Conservation (phyloP, 176 grass and related monocot species). For the Carex pumila region DNA sequence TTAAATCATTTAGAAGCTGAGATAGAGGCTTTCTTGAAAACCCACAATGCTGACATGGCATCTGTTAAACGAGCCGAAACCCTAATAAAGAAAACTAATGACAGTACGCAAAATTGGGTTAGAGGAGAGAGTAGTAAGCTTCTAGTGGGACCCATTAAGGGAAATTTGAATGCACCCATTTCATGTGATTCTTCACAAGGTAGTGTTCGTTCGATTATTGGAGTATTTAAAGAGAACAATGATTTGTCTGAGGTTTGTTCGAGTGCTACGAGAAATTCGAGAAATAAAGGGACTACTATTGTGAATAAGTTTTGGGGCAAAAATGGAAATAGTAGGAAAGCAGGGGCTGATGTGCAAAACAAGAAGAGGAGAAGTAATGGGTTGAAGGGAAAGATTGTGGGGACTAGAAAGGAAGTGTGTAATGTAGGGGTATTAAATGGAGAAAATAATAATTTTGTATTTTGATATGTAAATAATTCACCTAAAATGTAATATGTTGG, state of each 20-base stretch:
- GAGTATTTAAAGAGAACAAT: constrained; percentile 43
- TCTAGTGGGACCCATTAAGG: constrained; percentile 30
- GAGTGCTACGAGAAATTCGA: constrained; percentile 36
- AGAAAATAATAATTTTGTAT: constrained; percentile 25
- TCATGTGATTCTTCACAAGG: constrained; percentile 58
- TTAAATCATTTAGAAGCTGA: constrained; percentile 48
- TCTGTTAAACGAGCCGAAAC: constrained; percentile 34
- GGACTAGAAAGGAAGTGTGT: constrained; percentile 2
- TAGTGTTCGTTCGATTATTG: constrained; percentile 53
- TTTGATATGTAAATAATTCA: constrained; percentile 25
- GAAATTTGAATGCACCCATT: constrained; percentile 34
- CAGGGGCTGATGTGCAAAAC: constrained; percentile 17
- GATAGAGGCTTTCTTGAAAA: constrained; percentile 60
- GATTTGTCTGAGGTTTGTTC: constrained; percentile 56
- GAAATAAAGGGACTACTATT: constrained; percentile 52
- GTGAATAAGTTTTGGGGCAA: constrained; percentile 42
- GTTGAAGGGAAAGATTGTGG: constrained; percentile 16
- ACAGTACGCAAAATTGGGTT: constrained; percentile 38
- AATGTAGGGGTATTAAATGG: neutral
- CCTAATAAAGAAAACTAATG: constrained; percentile 45
- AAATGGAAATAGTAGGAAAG: constrained; percentile 12
- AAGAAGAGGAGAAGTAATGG: constrained; percentile 18
- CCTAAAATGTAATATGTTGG: neutral
- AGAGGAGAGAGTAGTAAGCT: constrained; percentile 56
- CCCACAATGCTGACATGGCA: constrained; percentile 25